Base-by-base conservation (phyloP, 176 grass and related monocot species). In the bread wheat (Triticum aestivum) region DNA sequence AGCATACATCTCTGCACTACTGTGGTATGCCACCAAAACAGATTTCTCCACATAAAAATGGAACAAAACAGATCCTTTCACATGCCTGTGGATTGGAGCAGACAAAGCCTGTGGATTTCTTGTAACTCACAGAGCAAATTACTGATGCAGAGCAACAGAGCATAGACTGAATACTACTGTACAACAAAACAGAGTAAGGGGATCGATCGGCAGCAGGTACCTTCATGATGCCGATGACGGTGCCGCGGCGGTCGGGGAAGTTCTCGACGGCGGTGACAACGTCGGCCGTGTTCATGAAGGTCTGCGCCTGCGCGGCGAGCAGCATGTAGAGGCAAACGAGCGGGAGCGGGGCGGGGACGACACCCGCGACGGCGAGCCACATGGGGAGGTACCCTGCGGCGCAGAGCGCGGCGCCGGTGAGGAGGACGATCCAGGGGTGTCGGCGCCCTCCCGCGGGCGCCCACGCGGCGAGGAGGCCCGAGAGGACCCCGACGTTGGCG, bases 151-250 rank as follows among this genome's bases (percentile, higher is more conserved):
- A 73, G 39, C 0, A 73, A 26, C 39, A 42, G 20, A 42, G 9
- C 69, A 73, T 11, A 13, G 44, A 27, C 23, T 41, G 21, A 44
- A 17, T 15, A 52, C 14, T 5, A 51, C 47, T 5, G 45, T 52
- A 52, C 14, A 41, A 13, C 4, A 45, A 11, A 73, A 2, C 59
- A 10, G 29, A 81, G 54, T 6, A 65, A 80, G 14, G 71, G 56
- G 21, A 58, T 58, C 2, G 52, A 56, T 56, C 5, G 56, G 17
- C 12, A 24, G 37, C 37, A 38, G 37, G 61, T 26, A 93, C 95
- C 93, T 98, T 98, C 95, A 98, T 95, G 91, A 95, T 95, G 73
- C 95, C 95, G 83, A 98, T 98, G 76, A 95, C 89, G 35, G 95
- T 95, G 81, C 95, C 95, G 2, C 95, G 81, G 23, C 91, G 89